These are phyloP conservation scores for Skeletonema potamos DNA, from an alignment of 108 stramenopile genomes.

Conservation along the genomic window DNA sequence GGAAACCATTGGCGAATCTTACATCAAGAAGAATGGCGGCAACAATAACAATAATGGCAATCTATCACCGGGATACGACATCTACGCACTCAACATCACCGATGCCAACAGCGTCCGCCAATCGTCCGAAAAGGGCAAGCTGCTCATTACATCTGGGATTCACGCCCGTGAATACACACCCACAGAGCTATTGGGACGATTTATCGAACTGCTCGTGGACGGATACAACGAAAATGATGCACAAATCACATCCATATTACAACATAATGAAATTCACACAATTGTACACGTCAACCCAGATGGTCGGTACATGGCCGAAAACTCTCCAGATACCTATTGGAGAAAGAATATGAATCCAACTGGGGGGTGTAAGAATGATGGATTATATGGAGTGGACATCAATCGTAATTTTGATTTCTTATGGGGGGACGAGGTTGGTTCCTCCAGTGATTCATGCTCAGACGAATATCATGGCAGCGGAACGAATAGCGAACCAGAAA, in stretches of 20 bases:
- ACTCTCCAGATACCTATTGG: background rate
- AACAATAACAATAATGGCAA: conserved; percentile 19
- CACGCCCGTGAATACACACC: conserved; percentile 46
- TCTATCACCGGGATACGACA: conserved; percentile 13
- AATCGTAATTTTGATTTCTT: conserved; percentile 62
- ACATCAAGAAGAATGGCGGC: conserved; percentile 19
- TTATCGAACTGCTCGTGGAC: conserved; percentile 9
- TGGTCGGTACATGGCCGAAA: conserved; percentile 27
- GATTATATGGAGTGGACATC: conserved; percentile 38
- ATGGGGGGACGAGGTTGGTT: conserved; percentile 53
- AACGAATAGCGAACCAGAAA: conserved; percentile 56
- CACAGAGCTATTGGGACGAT: conserved; percentile 28
- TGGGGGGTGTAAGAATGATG: background rate
- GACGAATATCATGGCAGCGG: conserved; percentile 35
- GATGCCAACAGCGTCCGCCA: background rate
- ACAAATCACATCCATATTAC: conserved; percentile 37
- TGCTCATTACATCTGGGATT: conserved; percentile 24
- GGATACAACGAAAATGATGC: conserved; percentile 29
- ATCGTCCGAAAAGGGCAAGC: conserved; percentile 6
- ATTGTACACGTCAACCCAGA: conserved; percentile 43
- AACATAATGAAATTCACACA: conserved; percentile 39
- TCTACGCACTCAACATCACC: conserved; percentile 27
- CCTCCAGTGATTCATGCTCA: conserved; percentile 33
- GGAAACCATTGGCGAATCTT: conserved; percentile 40
- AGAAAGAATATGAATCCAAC: conserved; percentile 38